Evolutionary conservation across 768 basidiomycete genomes (phyloP), one percentile per base, ranked within the genome.

Genomic region (Rhizopogon roseolus): DNA sequence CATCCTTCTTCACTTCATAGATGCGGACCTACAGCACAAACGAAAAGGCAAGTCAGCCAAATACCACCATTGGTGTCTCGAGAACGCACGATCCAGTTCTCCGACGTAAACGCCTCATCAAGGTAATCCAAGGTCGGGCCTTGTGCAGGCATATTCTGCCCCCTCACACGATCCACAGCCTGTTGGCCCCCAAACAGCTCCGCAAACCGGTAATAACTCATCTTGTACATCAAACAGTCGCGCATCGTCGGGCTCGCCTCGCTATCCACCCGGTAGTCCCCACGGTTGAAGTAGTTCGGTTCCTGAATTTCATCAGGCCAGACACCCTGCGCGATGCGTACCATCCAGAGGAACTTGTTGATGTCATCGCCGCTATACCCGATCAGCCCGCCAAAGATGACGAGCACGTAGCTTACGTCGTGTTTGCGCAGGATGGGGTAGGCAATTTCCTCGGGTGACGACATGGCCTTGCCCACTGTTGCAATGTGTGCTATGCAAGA

Each of bases 261-360:
- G 27, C 90, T 91, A 64, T 98, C 97, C 40, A 99, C 78, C 54
- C 86, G 84, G 73, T 98, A 99, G 66, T 98, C 97, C 42, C 97
- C 97, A 13, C 87, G 75, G 0, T 89, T 98, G 73, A 99, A 99
- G 75, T 90, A 99, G 67, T 89, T 88, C 37, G 85, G 80, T 72
- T 99, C 97, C 67, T 91, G 93, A 56, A 99, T 90, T 71, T 98
- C 97, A 36, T 98, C 93, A 0, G 97, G 97, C 95, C 95, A 98
- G 29, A 96, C 88, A 46, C 95, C 95, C 63, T 96, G 93, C 5
- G 92, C 84, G 60, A 93, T 93, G 52, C 91, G 84, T 54, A 98
- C 87, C 92, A 98, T 98, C 95, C 95, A 98, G 46, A 99, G 73
- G 82, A 98, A 99, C 73, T 99, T 99, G 83, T 99, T 99, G 76